Conservation (phyloP, 371 early-diverging fungal genomes). For the Cokeromyces recurvatus region DNA sequence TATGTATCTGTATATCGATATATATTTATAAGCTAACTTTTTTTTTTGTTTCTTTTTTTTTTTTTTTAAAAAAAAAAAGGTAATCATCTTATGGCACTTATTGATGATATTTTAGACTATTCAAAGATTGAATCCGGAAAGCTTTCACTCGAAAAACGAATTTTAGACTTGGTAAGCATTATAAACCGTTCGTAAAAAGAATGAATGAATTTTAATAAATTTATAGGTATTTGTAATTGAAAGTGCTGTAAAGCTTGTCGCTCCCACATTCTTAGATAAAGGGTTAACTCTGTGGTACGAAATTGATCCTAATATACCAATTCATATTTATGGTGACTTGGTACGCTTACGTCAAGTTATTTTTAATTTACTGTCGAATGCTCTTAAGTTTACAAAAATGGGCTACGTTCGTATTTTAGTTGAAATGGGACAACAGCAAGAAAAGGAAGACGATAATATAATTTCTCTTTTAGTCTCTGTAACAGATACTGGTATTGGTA, state of each 20-base stretch:
- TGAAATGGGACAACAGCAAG: not conserved
- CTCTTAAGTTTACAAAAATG: not conserved
- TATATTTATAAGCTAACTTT: no score
- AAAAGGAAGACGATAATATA: not conserved
- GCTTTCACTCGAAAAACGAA: slow-evolving; percentile 26
- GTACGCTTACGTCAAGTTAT: slow-evolving; percentile 38
- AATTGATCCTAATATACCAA: slow-evolving; percentile 42
- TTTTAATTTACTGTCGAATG: slow-evolving; percentile 18
- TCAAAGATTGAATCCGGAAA: slow-evolving; percentile 50
- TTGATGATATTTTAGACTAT: slow-evolving; percentile 46
- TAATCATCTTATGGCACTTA: slow-evolving; percentile 11
- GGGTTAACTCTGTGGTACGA: slow-evolving; percentile 43
- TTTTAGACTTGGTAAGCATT: slow-evolving; percentile 11
- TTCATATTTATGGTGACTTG: slow-evolving; percentile 29
- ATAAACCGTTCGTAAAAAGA: not conserved
- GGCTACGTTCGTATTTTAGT: not conserved
- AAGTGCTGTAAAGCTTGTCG: slow-evolving; percentile 15
- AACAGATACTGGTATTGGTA: slow-evolving; percentile 62
- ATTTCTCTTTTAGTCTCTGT: slow-evolving; percentile 32
- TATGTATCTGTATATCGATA: no score
- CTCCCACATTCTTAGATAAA: slow-evolving; percentile 22
- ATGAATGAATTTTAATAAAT: not conserved
- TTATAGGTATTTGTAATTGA: slow-evolving; percentile 15
- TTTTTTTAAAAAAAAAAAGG: not conserved
- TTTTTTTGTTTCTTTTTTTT: not conserved